Percentiles rank a stretch among this genome's conserved stretches.
Conservation (phyloP, 1,284 basidiomycete genomes). For the Ceratobasidium sp. region DNA sequence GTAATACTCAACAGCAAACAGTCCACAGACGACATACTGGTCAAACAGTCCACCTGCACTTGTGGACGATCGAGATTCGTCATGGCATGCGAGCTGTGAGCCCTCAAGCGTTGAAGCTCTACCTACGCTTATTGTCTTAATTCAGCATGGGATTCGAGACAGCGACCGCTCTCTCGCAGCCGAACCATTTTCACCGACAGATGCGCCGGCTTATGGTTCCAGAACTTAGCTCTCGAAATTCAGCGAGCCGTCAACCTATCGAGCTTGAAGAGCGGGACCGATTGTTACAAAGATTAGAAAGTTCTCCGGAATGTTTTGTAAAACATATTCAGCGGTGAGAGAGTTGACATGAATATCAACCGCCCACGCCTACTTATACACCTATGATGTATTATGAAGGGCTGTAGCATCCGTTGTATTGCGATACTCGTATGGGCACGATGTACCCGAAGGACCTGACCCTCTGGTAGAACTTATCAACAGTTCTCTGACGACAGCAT, state of each 20-base stretch:
- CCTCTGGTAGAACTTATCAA: conserved; percentile 25
- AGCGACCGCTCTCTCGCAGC: conserved; percentile 14
- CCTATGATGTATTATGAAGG: background rate
- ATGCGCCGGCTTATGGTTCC: conserved; percentile 23
- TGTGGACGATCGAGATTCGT: conserved; percentile 16
- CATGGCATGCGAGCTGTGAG: conserved; percentile 32
- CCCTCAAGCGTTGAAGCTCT: background rate
- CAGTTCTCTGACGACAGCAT: conserved; percentile 2
- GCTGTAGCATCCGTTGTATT: conserved; percentile 23
- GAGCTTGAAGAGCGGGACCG: background rate
- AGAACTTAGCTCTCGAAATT: conserved; percentile 5
- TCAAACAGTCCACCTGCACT: conserved; percentile 3
- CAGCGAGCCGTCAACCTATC: background rate
- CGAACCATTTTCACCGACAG: conserved; percentile 10
- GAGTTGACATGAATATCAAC: background rate
- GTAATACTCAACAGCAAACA: conserved; percentile 13
- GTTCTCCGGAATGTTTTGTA: background rate
- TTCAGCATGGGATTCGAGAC: conserved; percentile 25
- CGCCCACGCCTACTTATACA: background rate
- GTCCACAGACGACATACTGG: conserved; percentile 11
- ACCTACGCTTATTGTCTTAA: background rate
- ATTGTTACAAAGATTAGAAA: conserved; percentile 1
- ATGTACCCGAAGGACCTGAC: conserved; percentile 3
- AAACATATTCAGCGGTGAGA: conserved; percentile 16
- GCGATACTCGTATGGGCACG: conserved; percentile 1